A percentile compares a stretch with the other conserved stretches of the same genome.
Conservation (phyloP, 2,329 filamentous ascomycete genomes). For the Penicillium paneum region DNA sequence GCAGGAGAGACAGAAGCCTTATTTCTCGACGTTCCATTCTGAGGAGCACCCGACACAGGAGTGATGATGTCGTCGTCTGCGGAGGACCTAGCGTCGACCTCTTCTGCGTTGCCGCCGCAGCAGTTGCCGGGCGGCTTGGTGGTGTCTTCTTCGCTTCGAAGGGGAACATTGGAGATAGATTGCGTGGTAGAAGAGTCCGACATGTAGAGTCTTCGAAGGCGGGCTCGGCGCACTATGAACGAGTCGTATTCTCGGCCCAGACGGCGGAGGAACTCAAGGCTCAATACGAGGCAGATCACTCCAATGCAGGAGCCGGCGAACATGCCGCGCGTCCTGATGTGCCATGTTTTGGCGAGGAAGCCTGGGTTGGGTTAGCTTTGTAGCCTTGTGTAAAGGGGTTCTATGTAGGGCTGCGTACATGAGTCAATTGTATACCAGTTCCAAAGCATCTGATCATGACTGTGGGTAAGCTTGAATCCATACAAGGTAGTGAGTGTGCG, state of each 20-base stretch:
- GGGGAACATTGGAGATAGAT: not conserved
- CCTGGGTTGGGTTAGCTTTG: conserved; percentile 31
- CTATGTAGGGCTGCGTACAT: conserved; percentile 9
- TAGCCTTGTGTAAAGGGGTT: not conserved
- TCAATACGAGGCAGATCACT: conserved; percentile 68
- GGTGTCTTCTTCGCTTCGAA: not conserved
- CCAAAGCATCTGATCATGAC: conserved; percentile 21
- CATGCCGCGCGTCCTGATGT: conserved; percentile 64
- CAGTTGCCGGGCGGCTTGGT: not conserved
- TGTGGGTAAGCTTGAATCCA: not conserved
- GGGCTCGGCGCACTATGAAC: conserved; percentile 56
- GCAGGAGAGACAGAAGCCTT: not conserved
- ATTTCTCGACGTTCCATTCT: not conserved
- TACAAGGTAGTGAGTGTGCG: not conserved
- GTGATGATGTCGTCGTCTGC: not conserved
- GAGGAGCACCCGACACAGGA: not conserved
- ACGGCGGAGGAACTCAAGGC: conserved; percentile 70
- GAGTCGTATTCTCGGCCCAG: conserved; percentile 69
- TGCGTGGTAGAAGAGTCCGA: not conserved
- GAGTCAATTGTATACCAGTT: conserved; percentile 25
- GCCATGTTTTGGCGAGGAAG: conserved; percentile 69
- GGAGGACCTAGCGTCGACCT: not conserved
- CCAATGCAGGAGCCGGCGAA: conserved; percentile 80
- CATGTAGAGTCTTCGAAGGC: conserved; percentile 25
- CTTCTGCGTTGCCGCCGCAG: not conserved